Conservation (phyloP, 2,329 filamentous ascomycete genomes). For the Venturia oleaginea region DNA sequence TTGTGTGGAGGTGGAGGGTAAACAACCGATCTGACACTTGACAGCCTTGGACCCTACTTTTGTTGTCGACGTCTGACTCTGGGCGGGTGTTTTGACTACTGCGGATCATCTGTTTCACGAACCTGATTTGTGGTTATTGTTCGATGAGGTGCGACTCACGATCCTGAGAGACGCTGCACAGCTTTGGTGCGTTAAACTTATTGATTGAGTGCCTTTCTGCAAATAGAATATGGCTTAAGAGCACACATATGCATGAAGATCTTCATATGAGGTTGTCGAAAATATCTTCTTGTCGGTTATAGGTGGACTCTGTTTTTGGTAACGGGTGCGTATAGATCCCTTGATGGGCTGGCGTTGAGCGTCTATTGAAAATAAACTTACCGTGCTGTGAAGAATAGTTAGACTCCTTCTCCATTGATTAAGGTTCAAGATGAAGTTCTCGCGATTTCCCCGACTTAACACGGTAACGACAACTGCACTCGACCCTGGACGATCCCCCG, state of each 20-base stretch:
- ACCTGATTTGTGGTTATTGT: background rate
- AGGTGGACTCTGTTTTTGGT: background rate
- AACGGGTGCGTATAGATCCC: background rate
- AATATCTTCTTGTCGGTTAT: background rate
- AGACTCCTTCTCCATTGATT: background rate
- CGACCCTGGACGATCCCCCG: background rate
- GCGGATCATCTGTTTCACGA: background rate
- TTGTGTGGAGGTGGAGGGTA: background rate
- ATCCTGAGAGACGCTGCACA: background rate
- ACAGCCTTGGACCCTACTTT: background rate
- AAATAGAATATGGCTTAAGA: background rate
- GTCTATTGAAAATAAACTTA: background rate
- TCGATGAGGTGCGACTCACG: background rate
- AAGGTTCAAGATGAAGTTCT: background rate
- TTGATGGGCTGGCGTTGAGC: background rate
- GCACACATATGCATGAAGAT: background rate
- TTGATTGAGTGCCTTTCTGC: background rate
- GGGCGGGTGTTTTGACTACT: background rate
- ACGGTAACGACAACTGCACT: background rate
- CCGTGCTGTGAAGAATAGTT: background rate
- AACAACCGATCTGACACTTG: background rate
- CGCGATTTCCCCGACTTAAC: background rate
- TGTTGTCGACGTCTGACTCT: background rate
- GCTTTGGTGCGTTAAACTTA: background rate
- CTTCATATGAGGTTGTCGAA: background rate